Conservation (phyloP, 2,329 filamentous ascomycete species). For the Exophiala sideris region DNA sequence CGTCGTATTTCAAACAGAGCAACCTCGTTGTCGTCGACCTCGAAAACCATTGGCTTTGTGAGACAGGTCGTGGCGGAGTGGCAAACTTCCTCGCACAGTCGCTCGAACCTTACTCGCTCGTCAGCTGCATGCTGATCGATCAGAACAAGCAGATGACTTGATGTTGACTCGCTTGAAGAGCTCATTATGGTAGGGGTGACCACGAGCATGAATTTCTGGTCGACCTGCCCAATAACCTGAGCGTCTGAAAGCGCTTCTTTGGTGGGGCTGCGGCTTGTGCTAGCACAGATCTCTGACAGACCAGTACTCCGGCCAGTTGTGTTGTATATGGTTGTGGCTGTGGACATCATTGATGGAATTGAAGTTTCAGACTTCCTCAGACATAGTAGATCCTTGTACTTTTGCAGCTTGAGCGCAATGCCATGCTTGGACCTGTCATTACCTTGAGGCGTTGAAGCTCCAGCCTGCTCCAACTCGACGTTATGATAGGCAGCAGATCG, state of each 20-base stretch:
- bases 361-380: background rate
- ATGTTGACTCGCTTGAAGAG: background rate
- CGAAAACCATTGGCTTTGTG: conserved; percentile 59
- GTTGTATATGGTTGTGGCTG: background rate
- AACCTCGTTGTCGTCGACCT: conserved; percentile 60
- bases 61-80: conserved; percentile 33
- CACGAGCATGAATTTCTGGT: conserved; percentile 78
- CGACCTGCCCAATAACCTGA: conserved; percentile 74
- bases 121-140: conserved; percentile 95
- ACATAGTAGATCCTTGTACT: background rate
- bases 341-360: background rate
- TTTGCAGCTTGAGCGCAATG: background rate
- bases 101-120: conserved; percentile 77
- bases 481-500: background rate
- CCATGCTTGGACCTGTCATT: background rate
- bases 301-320: background rate
- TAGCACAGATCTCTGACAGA: background rate
- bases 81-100: conserved; percentile 61
- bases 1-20: conserved; percentile 54
- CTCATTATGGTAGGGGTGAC: conserved; percentile 49
- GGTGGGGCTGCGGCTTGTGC: background rate
- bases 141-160: conserved; percentile 57
- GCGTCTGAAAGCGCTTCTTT: conserved; percentile 54
- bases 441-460: background rate
- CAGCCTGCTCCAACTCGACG: background rate